Conservation (phyloP, 805 yeast species). For the Kodamaea kakaduensis region DNA sequence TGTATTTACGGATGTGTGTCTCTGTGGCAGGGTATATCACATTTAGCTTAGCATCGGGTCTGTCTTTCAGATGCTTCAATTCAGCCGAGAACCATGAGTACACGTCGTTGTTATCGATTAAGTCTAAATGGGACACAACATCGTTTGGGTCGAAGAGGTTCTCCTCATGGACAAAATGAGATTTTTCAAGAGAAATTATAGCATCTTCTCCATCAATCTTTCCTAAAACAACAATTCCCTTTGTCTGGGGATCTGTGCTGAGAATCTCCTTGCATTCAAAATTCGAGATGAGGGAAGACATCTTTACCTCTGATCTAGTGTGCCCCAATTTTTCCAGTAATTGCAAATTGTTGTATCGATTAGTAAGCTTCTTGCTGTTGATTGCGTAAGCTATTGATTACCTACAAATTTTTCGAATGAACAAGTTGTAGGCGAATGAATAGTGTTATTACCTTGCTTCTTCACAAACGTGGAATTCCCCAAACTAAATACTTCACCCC, state of each 20-base stretch:
- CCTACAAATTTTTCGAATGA: too few relatives aligned
- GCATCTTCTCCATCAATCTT: slow-evolving; percentile 57
- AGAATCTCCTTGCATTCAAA: slow-evolving; percentile 50
- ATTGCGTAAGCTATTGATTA: too few relatives aligned
- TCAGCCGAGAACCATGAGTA: slow-evolving; percentile 75
- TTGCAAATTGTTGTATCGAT: too few relatives aligned
- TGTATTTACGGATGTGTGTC: slow-evolving; percentile 74
- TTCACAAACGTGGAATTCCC: too few relatives aligned
- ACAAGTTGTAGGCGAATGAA: too few relatives aligned
- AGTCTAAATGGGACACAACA: slow-evolving; percentile 19
- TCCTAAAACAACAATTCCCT: slow-evolving; percentile 67
- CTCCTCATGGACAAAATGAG: slow-evolving; percentile 48
- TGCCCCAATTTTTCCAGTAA: too few relatives aligned
- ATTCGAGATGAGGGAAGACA: slow-evolving; percentile 23
- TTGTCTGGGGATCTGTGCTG: slow-evolving; percentile 60
- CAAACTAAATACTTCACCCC: too few relatives aligned
- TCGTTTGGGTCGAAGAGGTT: slow-evolving; percentile 12
- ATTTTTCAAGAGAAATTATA: slow-evolving; percentile 67
- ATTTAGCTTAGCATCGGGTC: slow-evolving; percentile 67
- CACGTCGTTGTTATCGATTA: slow-evolving; percentile 71
- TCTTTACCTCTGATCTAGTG: too few relatives aligned
- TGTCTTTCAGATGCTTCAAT: slow-evolving; percentile 43
- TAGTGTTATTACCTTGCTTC: too few relatives aligned
- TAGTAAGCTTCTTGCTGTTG: too few relatives aligned
- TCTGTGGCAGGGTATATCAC: slow-evolving; percentile 87